Evolutionary conservation across 495 filamentous ascomycete species (phyloP), one percentile per base, ranked within the genome.

Genomic region (Penicillium paradoxum): DNA sequence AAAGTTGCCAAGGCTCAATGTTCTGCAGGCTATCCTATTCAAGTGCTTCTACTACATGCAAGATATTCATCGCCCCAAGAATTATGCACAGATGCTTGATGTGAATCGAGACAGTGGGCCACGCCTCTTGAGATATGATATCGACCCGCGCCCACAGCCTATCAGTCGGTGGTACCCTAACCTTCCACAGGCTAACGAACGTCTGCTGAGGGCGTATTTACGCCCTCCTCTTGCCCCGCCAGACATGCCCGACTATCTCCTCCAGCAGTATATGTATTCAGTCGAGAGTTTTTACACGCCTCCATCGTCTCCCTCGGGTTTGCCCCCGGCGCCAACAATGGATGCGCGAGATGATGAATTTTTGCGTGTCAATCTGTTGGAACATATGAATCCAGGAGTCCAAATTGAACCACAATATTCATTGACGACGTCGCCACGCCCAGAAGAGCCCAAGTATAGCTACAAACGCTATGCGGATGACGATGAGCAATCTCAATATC

Each of bases 51-150:
- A 66, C 19, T 53, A 72, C 22, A 55, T 58, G 44, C 56, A 54
- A 21, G 39, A 56, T 15, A 11, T 50, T 2, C 57, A 68, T 38
- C 54, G 51, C 2, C 63, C 67, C 0, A 25, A 34, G 1, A 45
- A 17, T 9, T 58, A 49, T 7, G n/a, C 9, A 0, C 61, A 69
- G 7, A 6, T 72, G 1, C 38, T 45, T 15, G 57, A 66, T 21
- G 17, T 64, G 3, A 39, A 41, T 2, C 60, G 68, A 17, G 73
- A 75, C 54, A 61, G 62, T 40, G 73, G 73, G 0, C 71, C 73
- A 44, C 62, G 73, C 11, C 51, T 73, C 7, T 45, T 75, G 36
- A 55, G 56, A 47, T 64, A 51, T 25, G 54, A 59, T 7, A 33
- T 63, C 22, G 15, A 25, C 19, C 49, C 41, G 3, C 30, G 51